Conservation (phyloP, 176 grass and related monocot species). For the Oryza australiensis region DNA sequence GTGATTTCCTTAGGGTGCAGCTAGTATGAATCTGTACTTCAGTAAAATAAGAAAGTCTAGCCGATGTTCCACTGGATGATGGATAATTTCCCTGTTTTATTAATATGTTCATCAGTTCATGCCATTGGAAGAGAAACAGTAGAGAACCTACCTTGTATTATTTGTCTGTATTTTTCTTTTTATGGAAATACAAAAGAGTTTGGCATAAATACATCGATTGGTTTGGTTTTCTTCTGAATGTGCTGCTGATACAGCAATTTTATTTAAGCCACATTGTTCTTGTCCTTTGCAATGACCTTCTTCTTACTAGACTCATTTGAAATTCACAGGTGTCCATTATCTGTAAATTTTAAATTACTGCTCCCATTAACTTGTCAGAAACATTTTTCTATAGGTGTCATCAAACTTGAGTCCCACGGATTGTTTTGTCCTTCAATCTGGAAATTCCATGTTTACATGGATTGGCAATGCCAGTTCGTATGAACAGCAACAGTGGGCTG, state of each 20-base stretch:
- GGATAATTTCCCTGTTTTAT: background rate
- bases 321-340: background rate
- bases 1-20: background rate
- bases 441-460: conserved; percentile 73
- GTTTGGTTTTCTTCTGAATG: background rate
- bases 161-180: background rate
- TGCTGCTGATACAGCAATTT: background rate
- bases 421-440: conserved; percentile 91
- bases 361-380: conserved; percentile 24
- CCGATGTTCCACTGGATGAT: background rate
- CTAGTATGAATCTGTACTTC: background rate
- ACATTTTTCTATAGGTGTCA: conserved; percentile 65
- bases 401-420: conserved; percentile 66
- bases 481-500: conserved; percentile 87
- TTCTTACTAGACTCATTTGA: background rate
- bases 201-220: background rate
- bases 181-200: background rate
- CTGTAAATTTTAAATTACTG: conserved; percentile 1
- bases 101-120: background rate
- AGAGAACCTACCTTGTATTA: background rate
- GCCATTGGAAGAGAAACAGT: background rate
- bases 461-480: conserved; percentile 69
- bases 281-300: background rate
- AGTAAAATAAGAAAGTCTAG: background rate
- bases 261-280: background rate